Conservation (phyloP, 768 basidiomycete species). For the Pulveroboletus sp. region DNA sequence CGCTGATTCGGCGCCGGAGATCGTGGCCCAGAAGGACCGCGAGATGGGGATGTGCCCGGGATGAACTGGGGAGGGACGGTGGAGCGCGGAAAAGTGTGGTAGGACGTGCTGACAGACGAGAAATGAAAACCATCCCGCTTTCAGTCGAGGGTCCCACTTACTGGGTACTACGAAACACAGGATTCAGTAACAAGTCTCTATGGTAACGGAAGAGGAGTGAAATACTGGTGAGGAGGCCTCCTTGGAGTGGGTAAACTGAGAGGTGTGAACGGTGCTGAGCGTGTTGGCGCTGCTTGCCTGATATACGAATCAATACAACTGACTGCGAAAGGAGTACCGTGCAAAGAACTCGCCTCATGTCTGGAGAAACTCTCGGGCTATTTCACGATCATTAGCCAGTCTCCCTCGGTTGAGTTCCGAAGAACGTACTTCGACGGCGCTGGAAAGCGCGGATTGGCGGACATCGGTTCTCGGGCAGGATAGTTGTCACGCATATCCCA, state of each 20-base stretch:
- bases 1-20: constrained; percentile 4
- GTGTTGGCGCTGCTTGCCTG: constrained; percentile 17
- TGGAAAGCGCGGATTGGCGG: constrained; percentile 16
- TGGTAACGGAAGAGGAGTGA: not conserved
- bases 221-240: constrained; percentile 21
- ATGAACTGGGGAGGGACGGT: not conserved
- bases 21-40: not conserved
- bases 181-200: constrained; percentile 5
- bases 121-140: constrained; percentile 11
- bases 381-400: constrained; percentile 1
- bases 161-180: constrained; percentile 15
- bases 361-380: constrained; percentile 12
- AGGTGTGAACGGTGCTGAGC: constrained; percentile 18
- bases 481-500: constrained; percentile 26
- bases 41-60: not conserved
- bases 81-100: constrained; percentile 30
- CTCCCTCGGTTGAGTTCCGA: not conserved
- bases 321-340: not conserved
- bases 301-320: not conserved
- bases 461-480: constrained; percentile 9
- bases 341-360: constrained; percentile 11
- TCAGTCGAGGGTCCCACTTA: constrained; percentile 20
- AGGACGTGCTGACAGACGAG: constrained; percentile 16
- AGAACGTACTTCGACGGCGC: constrained; percentile 17
- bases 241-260: constrained; percentile 16